Evolutionary conservation across 2,329 filamentous ascomycete genomes (phyloP), one percentile per base, ranked within the genome.

Genomic region (Colletotrichum eleusines): DNA sequence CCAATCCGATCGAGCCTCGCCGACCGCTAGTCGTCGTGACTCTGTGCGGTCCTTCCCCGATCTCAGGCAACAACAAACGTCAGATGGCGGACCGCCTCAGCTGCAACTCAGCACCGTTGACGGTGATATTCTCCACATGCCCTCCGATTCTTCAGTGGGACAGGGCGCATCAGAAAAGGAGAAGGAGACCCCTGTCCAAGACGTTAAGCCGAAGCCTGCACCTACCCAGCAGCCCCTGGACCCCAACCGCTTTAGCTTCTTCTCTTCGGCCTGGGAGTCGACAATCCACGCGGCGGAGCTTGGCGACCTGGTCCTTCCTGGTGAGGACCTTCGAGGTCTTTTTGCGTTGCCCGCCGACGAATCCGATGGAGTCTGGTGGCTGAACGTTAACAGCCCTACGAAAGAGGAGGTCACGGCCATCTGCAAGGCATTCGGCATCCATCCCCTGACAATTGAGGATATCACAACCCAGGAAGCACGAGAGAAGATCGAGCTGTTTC

Each of bases 401-500:
- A 93, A 95, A 77, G 94, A 95, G 70, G 96, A 98, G 79, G 90
- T 97, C 26, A 90, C 91, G 53, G 91, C 91, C 38, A 91, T 99
- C 73, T 97, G 94, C 84, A 94, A 95, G 77, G 95, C 96, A 5
- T 99, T 99, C 81, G 94, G 94, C 18, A 93, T 99, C 65, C 96
- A 99, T 81, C 95, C 95, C 42, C 85, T 99, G 80, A 99, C 96
- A 0, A 93, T 95, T 48, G 96, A 99, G 81, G 96, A 99, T 84
- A 98, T 99, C 75, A 91, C 92, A 71, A 97, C 94, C 0, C 94
- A 98, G 79, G 96, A 99, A 82, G 92, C 95, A 14, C 94, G 96
- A 53, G 96, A 99, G 83, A 99, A 99, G 85, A 97, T 99, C 66
- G 96, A 99, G 81, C 87, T 99, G 31, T 99, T 99, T 83, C 93